Base-by-base conservation (phyloP, 148 eudicot genomes). In the Talinum fruticosum region DNA sequence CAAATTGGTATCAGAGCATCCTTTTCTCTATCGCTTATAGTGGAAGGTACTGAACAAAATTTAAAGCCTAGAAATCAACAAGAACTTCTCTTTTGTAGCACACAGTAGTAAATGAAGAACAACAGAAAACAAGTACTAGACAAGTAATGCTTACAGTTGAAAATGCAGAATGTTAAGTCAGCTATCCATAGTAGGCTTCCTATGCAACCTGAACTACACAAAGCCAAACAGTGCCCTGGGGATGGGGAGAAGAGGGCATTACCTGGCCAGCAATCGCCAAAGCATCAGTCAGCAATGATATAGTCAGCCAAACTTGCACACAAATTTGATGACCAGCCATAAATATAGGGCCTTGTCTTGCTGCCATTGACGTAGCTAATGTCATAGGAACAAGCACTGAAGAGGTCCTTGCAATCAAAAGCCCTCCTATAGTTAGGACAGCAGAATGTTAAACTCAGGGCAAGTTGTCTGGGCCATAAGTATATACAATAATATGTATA, bases 321-420 rank as follows among this genome's bases (percentile, higher is more conserved):
- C 96, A 92, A 53, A 95, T 88, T 84, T 95, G 96, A 87, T 90
- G 82, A 66, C 99, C 99, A 79, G 99, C 99, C 97, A 91, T 93
- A 70, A 88, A 87, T 78, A 88, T 67, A 32, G 99, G 91, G 73
- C 99, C 99, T 81, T 91, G 91, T 81, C 86, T 87, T 75, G 96
- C 99, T 78, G 92, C 97, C 88, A 95, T 77, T 69, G 99, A 91
- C 72, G 99, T 92, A 71, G 99, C 92, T 73, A 92, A 69, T 49
- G 99, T 95, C 84, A 86, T 85, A 59, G 92, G 94, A 34, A 87
- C 82, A 76, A 95, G 86, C 75, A 92, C 97, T 23, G 94, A 97
- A 72, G 91, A 29, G 30, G 96, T 89, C 85, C 99, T 91, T 59
- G 84, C 87, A 80, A 89, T 91, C 78, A 95, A 82, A 70, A 95